phyloP scores from a whole-genome alignment of 306 rosid species.

The Rosa persica region DNA sequence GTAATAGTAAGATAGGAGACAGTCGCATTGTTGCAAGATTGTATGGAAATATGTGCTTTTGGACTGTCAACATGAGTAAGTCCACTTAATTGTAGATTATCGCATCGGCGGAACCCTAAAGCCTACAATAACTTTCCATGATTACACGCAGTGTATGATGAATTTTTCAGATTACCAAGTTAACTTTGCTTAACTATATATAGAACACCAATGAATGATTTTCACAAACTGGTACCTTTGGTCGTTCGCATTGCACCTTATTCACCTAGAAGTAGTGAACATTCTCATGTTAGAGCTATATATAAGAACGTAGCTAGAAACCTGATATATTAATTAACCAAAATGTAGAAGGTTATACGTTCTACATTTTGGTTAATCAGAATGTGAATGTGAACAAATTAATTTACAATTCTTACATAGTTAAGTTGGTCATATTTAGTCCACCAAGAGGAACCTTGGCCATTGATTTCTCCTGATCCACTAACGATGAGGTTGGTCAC shows the following conservation, averaged over 20 bases:
- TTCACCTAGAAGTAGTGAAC: not conserved
- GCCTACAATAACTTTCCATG: constrained; percentile 26
- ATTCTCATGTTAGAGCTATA: not conserved
- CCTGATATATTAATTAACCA: too few species aligned
- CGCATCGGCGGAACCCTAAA: constrained; percentile 12
- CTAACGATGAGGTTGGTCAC: constrained; percentile 9
- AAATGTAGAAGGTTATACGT: too few species aligned
- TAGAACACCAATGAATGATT: not conserved
- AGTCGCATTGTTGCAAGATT: not conserved
- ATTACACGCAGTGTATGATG: not conserved
- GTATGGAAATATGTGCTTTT: constrained; percentile 24
- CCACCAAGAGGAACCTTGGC: constrained; percentile 19
- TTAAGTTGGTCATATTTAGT: not conserved
- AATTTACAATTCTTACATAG: not conserved
- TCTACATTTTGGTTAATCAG: not conserved
- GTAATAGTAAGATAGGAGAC: constrained; percentile 13
- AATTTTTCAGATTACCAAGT: not conserved
- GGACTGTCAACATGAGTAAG: constrained; percentile 27
- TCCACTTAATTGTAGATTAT: constrained; percentile 18
- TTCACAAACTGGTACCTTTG: not conserved
- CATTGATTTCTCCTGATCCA: constrained; percentile 19
- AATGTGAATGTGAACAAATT: not conserved
- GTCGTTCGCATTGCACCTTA: not conserved
- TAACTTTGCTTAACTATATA: too few species aligned
- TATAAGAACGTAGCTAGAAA: not conserved